Evolutionary conservation across 345 rosid genomes (phyloP).

Genomic region (Eucalyptus brandiana): DNA sequence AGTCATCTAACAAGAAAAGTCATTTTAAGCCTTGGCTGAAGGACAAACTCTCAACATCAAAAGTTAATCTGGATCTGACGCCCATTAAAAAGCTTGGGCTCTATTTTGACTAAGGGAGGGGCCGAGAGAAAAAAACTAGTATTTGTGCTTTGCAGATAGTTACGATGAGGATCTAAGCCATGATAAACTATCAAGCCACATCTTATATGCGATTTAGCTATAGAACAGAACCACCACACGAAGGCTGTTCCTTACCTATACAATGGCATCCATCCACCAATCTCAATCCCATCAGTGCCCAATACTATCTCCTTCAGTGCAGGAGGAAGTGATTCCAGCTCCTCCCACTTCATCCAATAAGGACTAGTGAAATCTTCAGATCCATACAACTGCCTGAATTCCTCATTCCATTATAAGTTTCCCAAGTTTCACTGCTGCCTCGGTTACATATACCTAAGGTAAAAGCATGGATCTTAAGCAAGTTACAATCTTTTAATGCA

Average conservation of each 20-base stretch:
- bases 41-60: neutral
- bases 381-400: constrained; percentile 55
- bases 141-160: neutral
- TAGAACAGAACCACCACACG: neutral
- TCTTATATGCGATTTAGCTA: neutral
- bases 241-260: constrained; percentile 42
- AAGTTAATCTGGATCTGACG: neutral
- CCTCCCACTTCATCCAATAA: constrained; percentile 61
- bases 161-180: neutral
- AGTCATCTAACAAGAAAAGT: neutral
- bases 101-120: neutral
- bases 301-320: constrained; percentile 32
- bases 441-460: constrained; percentile 46
- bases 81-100: neutral
- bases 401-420: constrained; percentile 78
- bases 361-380: constrained; percentile 30
- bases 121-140: neutral
- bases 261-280: constrained; percentile 79
- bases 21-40: neutral
- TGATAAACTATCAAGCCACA: neutral
- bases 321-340: constrained; percentile 45
- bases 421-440: constrained; percentile 69
- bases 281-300: constrained; percentile 48
- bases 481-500: neutral
- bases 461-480: neutral